These are phyloP conservation scores for Lineolata rhizophorae DNA, from an alignment of 495 filamentous ascomycete genomes.

Conservation along the genomic window DNA sequence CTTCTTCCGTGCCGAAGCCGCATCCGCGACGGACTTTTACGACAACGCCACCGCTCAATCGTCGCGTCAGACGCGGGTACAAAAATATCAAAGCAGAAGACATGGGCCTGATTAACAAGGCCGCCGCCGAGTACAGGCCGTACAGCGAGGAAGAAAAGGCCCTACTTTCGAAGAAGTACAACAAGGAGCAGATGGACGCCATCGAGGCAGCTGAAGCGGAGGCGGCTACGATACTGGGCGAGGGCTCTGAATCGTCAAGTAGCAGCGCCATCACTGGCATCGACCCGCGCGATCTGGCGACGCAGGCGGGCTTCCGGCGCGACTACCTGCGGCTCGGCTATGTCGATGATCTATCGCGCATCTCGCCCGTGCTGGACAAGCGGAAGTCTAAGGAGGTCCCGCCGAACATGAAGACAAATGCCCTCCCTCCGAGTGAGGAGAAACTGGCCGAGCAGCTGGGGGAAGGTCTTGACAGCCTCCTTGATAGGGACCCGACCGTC, in stretches of 20 bases:
- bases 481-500: constrained; percentile 2
- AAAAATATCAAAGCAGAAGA: constrained; percentile 13
- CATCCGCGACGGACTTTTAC: constrained; percentile 22
- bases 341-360: constrained; percentile 62
- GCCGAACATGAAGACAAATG: constrained; percentile 9
- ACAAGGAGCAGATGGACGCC: constrained; percentile 57
- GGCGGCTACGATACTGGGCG: too few species aligned
- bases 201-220: constrained; percentile 69
- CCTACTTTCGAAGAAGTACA: constrained; percentile 42
- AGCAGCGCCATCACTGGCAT: too few species aligned
- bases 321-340: constrained; percentile 59
- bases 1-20: constrained; percentile 23
- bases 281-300: constrained; percentile 50
- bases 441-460: constrained; percentile 26
- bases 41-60: constrained; percentile 27
- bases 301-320: constrained; percentile 40
- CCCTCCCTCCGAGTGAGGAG: too few species aligned
- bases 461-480: constrained; percentile 19
- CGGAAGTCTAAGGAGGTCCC: neutral
- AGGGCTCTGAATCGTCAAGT: too few species aligned
- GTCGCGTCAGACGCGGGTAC: neutral
- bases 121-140: constrained; percentile 28
- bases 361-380: constrained; percentile 36
- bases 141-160: constrained; percentile 52
- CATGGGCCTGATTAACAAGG: constrained; percentile 9